These are phyloP conservation scores for Metschnikowia colocasiae DNA, from an alignment of 805 yeast genomes.

Conservation along the genomic window DNA sequence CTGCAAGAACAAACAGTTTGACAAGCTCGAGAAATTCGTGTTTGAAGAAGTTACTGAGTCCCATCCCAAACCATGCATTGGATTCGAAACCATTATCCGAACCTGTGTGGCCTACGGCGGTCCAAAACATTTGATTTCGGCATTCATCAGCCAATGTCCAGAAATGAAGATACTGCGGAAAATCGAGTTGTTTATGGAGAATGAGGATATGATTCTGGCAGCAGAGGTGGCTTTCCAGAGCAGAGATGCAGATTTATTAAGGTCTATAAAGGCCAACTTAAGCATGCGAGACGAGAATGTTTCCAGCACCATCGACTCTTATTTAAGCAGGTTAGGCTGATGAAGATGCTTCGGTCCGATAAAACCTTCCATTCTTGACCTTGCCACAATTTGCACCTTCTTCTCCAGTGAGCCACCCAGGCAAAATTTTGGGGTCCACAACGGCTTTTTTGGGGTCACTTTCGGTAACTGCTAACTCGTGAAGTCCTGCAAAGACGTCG, in stretches of 20 bases:
- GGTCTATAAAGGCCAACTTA: slow-evolving; percentile 6
- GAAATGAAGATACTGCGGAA: slow-evolving; percentile 43
- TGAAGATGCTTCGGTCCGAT: background rate
- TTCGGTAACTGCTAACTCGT: slow-evolving; percentile 50
- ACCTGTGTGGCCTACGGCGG: slow-evolving; percentile 49
- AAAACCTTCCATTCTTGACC: slow-evolving; percentile 18
- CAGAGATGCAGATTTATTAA: slow-evolving; percentile 31
- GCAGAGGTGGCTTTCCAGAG: slow-evolving; percentile 45
- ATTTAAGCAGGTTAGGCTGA: slow-evolving; percentile 10
- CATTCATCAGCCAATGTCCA: slow-evolving; percentile 53
- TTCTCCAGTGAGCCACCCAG: slow-evolving; percentile 80
- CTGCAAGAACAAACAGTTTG: slow-evolving; percentile 48
- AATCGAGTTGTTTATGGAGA: slow-evolving; percentile 48
- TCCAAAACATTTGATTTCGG: slow-evolving; percentile 55
- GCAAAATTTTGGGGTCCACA: slow-evolving; percentile 54
- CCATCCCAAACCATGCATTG: slow-evolving; percentile 58
- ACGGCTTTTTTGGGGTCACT: slow-evolving; percentile 30
- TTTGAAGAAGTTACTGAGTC: slow-evolving; percentile 14
- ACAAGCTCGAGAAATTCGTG: slow-evolving; percentile 44
- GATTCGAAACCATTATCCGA: slow-evolving; percentile 60
- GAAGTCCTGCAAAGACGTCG: slow-evolving; percentile 77
- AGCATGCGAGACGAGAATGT: slow-evolving; percentile 10
- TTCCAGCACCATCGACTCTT: slow-evolving; percentile 10
- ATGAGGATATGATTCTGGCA: slow-evolving; percentile 50
- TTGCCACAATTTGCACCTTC: slow-evolving; percentile 53